phyloP scores from a whole-genome alignment of 352 stramenopile species.

The Sclerospora graminicola region DNA sequence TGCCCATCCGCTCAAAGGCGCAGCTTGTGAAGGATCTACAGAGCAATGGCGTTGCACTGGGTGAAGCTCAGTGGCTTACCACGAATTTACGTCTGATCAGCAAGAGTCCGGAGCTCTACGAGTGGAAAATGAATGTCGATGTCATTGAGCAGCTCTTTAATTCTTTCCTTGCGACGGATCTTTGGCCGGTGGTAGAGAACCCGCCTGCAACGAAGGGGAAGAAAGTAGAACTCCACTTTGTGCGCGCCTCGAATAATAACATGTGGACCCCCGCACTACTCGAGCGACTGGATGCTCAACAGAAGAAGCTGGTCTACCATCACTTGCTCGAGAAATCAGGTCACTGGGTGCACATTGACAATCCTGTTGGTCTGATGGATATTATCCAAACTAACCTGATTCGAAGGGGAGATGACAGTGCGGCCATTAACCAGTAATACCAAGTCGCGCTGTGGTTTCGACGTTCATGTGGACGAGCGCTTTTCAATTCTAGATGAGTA shows the following conservation, averaged over 20 bases:
- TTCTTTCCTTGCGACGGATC: constrained; percentile 53
- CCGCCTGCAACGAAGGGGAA: constrained; percentile 16
- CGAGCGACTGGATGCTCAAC: constrained; percentile 29
- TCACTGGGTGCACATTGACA: constrained; percentile 85
- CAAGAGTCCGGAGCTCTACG: constrained; percentile 46
- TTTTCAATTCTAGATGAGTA: constrained; percentile 57
- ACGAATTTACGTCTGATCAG: constrained; percentile 55
- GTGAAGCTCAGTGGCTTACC: constrained; percentile 74
- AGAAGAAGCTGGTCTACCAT: constrained; percentile 39
- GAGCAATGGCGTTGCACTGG: constrained; percentile 40
- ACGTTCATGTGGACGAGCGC: background rate
- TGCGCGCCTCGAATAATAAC: constrained; percentile 59
- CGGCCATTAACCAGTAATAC: background rate
- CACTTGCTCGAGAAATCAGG: constrained; percentile 62
- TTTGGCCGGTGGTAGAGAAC: constrained; percentile 51
- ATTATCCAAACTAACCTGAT: constrained; percentile 44
- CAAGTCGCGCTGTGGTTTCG: background rate
- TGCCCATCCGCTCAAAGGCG: constrained; percentile 61
- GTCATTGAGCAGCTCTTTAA: constrained; percentile 67
- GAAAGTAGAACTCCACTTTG: constrained; percentile 61
- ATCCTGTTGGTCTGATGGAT: constrained; percentile 55
- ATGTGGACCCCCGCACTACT: constrained; percentile 61
- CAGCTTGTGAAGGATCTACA: constrained; percentile 57
- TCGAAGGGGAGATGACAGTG: constrained; percentile 3
- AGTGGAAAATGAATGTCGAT: constrained; percentile 74